A percentile compares a stretch with the other conserved stretches of the same genome.
Evolutionary conservation across 306 rosid genomes (phyloP).

Genomic region (Citrullus colocynthis): DNA sequence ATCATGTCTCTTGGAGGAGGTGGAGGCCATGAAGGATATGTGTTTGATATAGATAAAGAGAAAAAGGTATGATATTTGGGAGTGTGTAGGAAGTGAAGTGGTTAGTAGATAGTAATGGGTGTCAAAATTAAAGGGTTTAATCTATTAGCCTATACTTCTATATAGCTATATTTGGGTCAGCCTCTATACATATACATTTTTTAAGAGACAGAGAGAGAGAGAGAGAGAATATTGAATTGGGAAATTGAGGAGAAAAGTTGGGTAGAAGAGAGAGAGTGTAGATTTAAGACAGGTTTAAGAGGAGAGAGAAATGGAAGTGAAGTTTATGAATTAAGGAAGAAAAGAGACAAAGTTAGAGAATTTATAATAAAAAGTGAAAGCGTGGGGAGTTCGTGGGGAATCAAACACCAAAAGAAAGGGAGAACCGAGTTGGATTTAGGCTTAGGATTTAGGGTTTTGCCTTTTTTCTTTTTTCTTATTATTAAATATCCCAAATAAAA

Average conservation of each 20-base stretch:
- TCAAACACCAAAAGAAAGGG: not conserved
- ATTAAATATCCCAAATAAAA: no score
- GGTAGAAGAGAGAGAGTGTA: not conserved
- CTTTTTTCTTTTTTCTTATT: no score
- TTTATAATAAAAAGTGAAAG: not conserved
- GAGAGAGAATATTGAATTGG: not conserved
- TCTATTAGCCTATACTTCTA: not conserved
- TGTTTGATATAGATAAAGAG: not conserved
- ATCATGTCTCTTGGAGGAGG: constrained; percentile 43
- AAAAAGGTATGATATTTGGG: not conserved
- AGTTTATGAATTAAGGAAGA: not conserved
- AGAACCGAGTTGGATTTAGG: not conserved
- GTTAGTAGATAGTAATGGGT: not conserved
- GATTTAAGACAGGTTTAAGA: no score
- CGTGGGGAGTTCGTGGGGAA: constrained; percentile 1
- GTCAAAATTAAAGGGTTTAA: not conserved
- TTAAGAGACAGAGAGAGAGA: not conserved
- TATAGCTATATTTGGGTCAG: constrained; percentile 1
- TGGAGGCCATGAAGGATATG: constrained; percentile 46
- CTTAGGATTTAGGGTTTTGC: not conserved
- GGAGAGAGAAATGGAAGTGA: not conserved
- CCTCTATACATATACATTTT: not conserved
- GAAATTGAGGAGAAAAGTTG: not conserved
- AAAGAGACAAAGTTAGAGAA: not conserved
- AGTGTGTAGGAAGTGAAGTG: not conserved